These are phyloP conservation scores for Neurospora sp. DNA, from an alignment of 495 filamentous ascomycete genomes.

Conservation along the genomic window DNA sequence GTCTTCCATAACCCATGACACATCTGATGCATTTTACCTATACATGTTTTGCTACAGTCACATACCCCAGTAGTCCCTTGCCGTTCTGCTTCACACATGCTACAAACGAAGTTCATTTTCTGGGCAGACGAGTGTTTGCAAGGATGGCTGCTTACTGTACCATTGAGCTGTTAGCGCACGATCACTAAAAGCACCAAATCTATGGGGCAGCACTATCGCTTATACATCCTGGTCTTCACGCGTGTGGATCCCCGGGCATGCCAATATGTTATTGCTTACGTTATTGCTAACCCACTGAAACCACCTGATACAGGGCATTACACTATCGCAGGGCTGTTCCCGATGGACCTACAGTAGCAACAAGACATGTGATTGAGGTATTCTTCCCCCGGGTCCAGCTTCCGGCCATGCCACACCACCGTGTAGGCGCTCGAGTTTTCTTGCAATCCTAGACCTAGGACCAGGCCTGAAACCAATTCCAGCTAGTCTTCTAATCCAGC, in stretches of 20 bases:
- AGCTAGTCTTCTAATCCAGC: neutral
- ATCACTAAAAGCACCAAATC: neutral
- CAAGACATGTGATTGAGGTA: too few relatives aligned
- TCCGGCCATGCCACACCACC: too few relatives aligned
- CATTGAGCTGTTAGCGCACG: neutral
- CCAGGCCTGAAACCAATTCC: neutral
- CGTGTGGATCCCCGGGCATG: neutral
- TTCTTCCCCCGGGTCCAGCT: too few relatives aligned
- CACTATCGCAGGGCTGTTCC: neutral
- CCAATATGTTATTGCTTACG: neutral
- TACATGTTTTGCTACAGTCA: neutral
- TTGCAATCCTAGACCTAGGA: too few relatives aligned
- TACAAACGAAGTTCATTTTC: neutral
- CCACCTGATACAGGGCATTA: neutral
- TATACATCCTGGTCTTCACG: neutral
- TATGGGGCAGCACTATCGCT: neutral
- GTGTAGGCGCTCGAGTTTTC: too few relatives aligned
- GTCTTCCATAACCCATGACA: neutral
- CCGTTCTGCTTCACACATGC: neutral
- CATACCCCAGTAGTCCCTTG: neutral
- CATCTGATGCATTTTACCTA: neutral
- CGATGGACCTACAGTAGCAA: too few relatives aligned
- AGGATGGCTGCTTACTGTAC: neutral
- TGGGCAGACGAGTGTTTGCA: neutral
- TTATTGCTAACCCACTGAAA: neutral